These are phyloP conservation scores for Pulicaria dysenterica DNA, from an alignment of 129 eudicot species.

Conservation along the genomic window DNA sequence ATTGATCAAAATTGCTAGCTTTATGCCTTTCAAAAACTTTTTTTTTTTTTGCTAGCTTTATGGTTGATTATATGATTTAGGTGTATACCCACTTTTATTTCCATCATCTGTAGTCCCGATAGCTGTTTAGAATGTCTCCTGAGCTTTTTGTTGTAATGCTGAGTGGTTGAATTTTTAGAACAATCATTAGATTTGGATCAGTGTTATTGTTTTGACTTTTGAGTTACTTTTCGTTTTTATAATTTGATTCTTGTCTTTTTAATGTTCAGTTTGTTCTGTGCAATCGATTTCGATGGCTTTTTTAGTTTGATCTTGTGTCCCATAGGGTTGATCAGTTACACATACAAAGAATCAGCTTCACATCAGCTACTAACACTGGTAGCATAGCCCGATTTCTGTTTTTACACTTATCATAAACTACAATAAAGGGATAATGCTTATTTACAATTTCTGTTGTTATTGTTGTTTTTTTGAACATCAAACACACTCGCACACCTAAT, in stretches of 20 bases:
- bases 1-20: not conserved
- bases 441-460: not conserved
- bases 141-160: slow-evolving; percentile 1
- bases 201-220: not conserved
- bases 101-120: not conserved
- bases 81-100: not conserved
- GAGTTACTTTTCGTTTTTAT: not conserved
- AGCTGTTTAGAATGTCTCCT: not conserved
- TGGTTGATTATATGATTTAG: too few relatives aligned
- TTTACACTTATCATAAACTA: not conserved
- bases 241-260: not conserved
- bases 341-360: too few relatives aligned
- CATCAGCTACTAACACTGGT: too few relatives aligned
- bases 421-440: not conserved
- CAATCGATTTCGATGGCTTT: not conserved
- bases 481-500: too few relatives aligned
- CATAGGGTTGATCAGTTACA: not conserved
- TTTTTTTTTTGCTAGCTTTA: too few relatives aligned
- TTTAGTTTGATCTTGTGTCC: not conserved
- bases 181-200: not conserved
- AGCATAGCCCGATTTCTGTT: not conserved
- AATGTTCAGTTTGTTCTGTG: not conserved
- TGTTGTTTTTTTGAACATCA: not conserved
- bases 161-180: not conserved
- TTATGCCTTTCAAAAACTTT: too few relatives aligned